Percentiles rank a stretch among this genome's conserved stretches.
These are phyloP conservation scores for Ogataea allantospora DNA, from an alignment of 805 yeast genomes.

Conservation along the genomic window DNA sequence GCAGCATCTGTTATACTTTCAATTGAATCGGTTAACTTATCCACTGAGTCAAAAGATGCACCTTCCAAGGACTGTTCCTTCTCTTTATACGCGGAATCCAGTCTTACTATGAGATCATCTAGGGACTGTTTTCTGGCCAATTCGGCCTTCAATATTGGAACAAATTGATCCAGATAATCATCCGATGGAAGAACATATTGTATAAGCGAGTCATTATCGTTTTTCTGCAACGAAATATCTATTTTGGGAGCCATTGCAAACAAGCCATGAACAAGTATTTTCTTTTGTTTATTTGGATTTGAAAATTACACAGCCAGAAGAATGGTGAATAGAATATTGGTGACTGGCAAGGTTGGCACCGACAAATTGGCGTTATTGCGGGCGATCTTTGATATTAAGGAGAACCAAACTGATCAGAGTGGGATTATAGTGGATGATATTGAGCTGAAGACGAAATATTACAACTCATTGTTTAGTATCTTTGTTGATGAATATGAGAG, in stretches of 20 bases:
- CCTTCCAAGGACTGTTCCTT: slow-evolving; percentile 64
- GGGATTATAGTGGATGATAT: slow-evolving; percentile 29
- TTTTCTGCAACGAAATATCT: slow-evolving; percentile 2
- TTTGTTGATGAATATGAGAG: slow-evolving; percentile 33
- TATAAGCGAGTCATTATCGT: slow-evolving; percentile 24
- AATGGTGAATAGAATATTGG: slow-evolving; percentile 39
- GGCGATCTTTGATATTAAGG: slow-evolving; percentile 24
- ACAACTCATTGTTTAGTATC: slow-evolving; percentile 26
- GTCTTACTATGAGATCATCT: slow-evolving; percentile 51
- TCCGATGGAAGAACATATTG: slow-evolving; percentile 49
- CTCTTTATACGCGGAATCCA: slow-evolving; percentile 55
- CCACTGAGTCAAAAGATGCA: slow-evolving; percentile 60
- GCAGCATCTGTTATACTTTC: slow-evolving; percentile 63
- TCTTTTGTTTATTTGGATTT: slow-evolving; percentile 3
- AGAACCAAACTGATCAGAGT: slow-evolving; percentile 26
- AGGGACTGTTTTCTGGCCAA: slow-evolving; percentile 50
- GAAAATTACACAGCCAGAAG: slow-evolving; percentile 7
- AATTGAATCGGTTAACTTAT: slow-evolving; percentile 55
- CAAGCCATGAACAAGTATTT: slow-evolving; percentile 3
- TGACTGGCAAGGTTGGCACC: slow-evolving; percentile 43
- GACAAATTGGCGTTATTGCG: slow-evolving; percentile 37
- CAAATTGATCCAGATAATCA: slow-evolving; percentile 75
- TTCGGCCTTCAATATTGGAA: slow-evolving; percentile 69
- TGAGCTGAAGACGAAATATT: slow-evolving; percentile 26
- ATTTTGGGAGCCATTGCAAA: slow-evolving; percentile 3